Evolutionary conservation across 805 yeast genomes (phyloP), one percentile per base, ranked within the genome.

Genomic region (Candida coquimbonensis): DNA sequence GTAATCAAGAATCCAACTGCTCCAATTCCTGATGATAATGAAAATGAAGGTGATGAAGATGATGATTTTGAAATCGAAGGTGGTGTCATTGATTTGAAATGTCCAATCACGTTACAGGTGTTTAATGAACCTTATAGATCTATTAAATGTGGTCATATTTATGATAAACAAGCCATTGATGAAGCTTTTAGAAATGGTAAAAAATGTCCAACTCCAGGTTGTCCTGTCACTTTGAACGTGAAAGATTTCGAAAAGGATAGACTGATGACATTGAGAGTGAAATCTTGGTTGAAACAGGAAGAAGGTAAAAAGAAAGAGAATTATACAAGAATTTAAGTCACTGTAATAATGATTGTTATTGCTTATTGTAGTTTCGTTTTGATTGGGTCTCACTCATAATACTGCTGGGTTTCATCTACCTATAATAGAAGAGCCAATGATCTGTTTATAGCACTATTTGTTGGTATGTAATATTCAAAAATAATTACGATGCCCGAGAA

Each of bases 51-150:
- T 32, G 87, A 81, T 17, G 80, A 70, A 13, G 81, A 76, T 35
- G 87, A 81, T 21, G 91, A 82, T 21, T 39, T 85, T 31, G 76
- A 72, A 37, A 73, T 85, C 7, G 78, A 77, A 9, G 95, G 93
- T 46, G 93, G 93, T 35, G 75, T 66, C 34, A 67, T 86, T n/a
- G 78, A 81, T 40, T 58, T 86, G 47, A 72, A 68, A 25, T 88
- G 90, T 58, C 91, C 91, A 0, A 68, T 85, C 13, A 77, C 89
- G 0, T 57, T 74, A 47, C 67, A 71, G 43, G 60, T 67, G 38
- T 82, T 76, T 60, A 66, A 61, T 21, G 64, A 63, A 4, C 93
- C 95, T 0, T 67, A 76, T 54, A 72, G 66, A n/a, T 76, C 83
- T 3, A 62, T 54, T 25, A 62, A 57, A 29, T 86, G 95, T 62